Base-by-base conservation (phyloP, 371 early-diverging fungal species). In the Rhizopus microsporus region DNA sequence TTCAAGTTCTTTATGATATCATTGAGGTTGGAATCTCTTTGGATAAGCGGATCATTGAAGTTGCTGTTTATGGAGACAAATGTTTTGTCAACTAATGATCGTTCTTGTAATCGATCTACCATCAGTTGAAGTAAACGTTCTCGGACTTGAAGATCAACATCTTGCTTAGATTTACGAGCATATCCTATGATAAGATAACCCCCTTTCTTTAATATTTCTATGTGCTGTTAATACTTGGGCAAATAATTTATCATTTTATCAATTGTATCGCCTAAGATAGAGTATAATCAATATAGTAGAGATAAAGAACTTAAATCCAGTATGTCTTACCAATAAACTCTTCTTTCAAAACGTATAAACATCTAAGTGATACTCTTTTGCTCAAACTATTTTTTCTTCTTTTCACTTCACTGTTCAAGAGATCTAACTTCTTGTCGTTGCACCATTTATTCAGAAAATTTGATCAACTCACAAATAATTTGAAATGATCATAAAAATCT, bases 361-460 rank as follows among this genome's bases (percentile, higher is more conserved):
- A 17, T 35, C 52, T 15, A 9, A 40, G 2, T 3, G 40, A 7
- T 29, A n/a, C 12, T 52, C 42, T 38, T 29, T 52, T 52, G 51
- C 40, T 29, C 29, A 38, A 40, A 40, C 23, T 40, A 39, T 52
- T 30, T 52, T 52, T 38, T 30, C 42, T 52, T 52, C 52, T 52
- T 52, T 52, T 52, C 8, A 32, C 38, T 31, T 49, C 40, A 15
- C 38, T 49, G 31, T 7, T 35, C 40, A 47, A 48, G 38, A 48
- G 49, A 48, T 39, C 32, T 29, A 47, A 39, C 17, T 47, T 48
- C 16, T 48, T 56, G 31, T 47, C 37, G 30, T 13, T 39, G 32
- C 39, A 48, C 56, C 56, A 56, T 49, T 56, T 56, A 31, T 47
- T 56, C n/a, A n/a, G n/a, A n/a, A n/a, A n/a, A n/a, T n/a, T n/a